A percentile compares a stretch with the other conserved stretches of the same genome.
Evolutionary conservation across 2,329 filamentous ascomycete species (phyloP).

Genomic region (Ceratocystis papillata): DNA sequence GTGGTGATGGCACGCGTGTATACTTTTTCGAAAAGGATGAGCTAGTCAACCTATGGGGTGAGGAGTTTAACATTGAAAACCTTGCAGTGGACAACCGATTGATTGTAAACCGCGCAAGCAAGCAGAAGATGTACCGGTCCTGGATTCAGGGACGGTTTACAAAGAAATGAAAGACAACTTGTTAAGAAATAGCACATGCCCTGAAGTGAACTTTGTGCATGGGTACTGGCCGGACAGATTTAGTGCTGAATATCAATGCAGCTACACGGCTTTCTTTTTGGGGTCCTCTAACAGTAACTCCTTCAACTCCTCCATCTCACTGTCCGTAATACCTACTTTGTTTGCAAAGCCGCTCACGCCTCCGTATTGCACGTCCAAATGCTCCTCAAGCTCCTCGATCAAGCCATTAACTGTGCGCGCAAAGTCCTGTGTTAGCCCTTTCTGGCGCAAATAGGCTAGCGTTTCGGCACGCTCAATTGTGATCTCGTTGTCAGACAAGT

Average conservation of each 20-base stretch:
- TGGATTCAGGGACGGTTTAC: conserved; percentile 82
- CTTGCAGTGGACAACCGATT: conserved; percentile 78
- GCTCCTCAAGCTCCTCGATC: conserved; percentile 46
- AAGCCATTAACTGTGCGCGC: conserved; percentile 54
- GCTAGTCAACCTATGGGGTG: conserved; percentile 66
- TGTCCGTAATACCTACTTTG: conserved; percentile 46
- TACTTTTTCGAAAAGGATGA: conserved; percentile 94
- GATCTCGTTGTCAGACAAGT: conserved; percentile 51
- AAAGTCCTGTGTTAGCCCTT: conserved; percentile 67
- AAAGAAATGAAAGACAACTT: conserved; percentile 44
- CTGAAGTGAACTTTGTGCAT: conserved; percentile 12
- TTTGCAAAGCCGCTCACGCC: conserved; percentile 56
- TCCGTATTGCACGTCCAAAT: conserved; percentile 53
- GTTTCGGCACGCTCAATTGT: conserved; percentile 50
- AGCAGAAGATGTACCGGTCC: conserved; percentile 96
- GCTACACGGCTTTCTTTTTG: neutral
- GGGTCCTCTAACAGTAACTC: conserved; percentile 32
- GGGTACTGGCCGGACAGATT: neutral
- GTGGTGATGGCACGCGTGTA: conserved; percentile 88
- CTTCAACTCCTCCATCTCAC: conserved; percentile 35
- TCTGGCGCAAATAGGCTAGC: conserved; percentile 54
- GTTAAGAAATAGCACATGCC: neutral
- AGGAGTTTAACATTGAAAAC: conserved; percentile 47
- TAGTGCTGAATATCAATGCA: too few relatives aligned
- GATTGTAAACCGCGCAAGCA: conserved; percentile 80